Percentiles rank a stretch among this genome's conserved stretches.
Conservation (phyloP, 1,139 yeast genomes). For the Geotrichum cucujoidarum region DNA sequence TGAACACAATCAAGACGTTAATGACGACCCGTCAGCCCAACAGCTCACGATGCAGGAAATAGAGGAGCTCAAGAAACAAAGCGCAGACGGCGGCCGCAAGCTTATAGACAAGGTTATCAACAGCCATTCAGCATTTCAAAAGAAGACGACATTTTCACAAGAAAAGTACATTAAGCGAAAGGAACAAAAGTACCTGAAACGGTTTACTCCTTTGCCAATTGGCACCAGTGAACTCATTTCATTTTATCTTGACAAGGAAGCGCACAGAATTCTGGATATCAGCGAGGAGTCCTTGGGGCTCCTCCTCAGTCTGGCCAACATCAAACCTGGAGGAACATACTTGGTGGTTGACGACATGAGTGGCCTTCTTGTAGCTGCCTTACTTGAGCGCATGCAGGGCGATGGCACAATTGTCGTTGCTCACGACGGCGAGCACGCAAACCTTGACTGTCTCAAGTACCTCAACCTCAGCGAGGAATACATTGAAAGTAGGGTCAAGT, state of each 20-base stretch:
- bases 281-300: slow-evolving; percentile 79
- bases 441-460: slow-evolving; percentile 62
- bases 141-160: slow-evolving; percentile 84
- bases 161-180: slow-evolving; percentile 88
- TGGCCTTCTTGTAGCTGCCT: slow-evolving; percentile 73
- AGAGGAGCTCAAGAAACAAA: slow-evolving; percentile 59
- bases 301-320: slow-evolving; percentile 69
- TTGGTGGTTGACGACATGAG: slow-evolving; percentile 88
- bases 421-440: slow-evolving; percentile 93
- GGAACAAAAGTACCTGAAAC: slow-evolving; percentile 81
- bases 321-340: slow-evolving; percentile 85
- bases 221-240: slow-evolving; percentile 71
- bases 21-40: slow-evolving; percentile 76
- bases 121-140: slow-evolving; percentile 80
- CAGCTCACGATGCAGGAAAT: slow-evolving; percentile 69
- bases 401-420: slow-evolving; percentile 69
- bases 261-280: slow-evolving; percentile 35
- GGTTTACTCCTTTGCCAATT: slow-evolving; percentile 76
- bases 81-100: slow-evolving; percentile 51
- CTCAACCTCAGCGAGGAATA: slow-evolving; percentile 52
- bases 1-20: slow-evolving; percentile 61
- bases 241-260: slow-evolving; percentile 68
- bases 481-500: slow-evolving; percentile 53
- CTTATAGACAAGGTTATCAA: slow-evolving; percentile 78
- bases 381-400: slow-evolving; percentile 87